phyloP scores from a whole-genome alignment of 2,329 filamentous ascomycete species.

The Rhexocercosporidium sp. region DNA sequence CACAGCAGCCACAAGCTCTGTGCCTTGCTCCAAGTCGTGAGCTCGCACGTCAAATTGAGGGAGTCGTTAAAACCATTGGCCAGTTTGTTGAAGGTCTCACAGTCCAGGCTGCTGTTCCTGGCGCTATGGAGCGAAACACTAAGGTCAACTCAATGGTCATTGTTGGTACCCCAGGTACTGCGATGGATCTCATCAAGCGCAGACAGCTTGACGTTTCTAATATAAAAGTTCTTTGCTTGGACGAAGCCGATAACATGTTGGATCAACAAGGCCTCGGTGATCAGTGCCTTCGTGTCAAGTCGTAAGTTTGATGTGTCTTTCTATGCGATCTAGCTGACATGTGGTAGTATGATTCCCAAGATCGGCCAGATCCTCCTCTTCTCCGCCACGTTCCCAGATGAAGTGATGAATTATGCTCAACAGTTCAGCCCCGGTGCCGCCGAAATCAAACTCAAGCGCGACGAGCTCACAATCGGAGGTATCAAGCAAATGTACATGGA shows the following conservation, averaged over 20 bases:
- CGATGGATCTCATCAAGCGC: conserved; percentile 83
- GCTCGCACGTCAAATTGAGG: conserved; percentile 90
- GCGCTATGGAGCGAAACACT: conserved; percentile 71
- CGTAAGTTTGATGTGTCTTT: conserved; percentile 56
- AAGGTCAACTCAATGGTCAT: conserved; percentile 78
- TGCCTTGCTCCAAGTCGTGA: conserved; percentile 92
- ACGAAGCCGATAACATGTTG: conserved; percentile 99
- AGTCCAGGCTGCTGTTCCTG: conserved; percentile 83
- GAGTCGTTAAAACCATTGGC: conserved; percentile 83
- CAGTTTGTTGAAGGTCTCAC: conserved; percentile 78
- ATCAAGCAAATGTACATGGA: conserved; percentile 99
- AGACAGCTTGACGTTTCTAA: conserved; percentile 73
- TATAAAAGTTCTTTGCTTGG: conserved; percentile 85
- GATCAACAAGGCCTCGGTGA: conserved; percentile 95
- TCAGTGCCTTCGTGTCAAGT: conserved; percentile 89
- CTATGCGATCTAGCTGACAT: conserved; percentile 20
- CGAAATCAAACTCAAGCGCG: conserved; percentile 83
- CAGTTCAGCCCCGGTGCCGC: conserved; percentile 87
- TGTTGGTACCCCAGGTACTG: conserved; percentile 92
- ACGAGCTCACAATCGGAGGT: conserved; percentile 93
- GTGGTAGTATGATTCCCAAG: conserved; percentile 69
- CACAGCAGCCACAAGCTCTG: conserved; percentile 79
- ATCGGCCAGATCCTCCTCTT: conserved; percentile 89
- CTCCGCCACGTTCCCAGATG: conserved; percentile 92
- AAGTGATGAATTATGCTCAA: conserved; percentile 82